phyloP scores from a whole-genome alignment of 106 monocot genomes.

The Xerophyta viscosa region DNA sequence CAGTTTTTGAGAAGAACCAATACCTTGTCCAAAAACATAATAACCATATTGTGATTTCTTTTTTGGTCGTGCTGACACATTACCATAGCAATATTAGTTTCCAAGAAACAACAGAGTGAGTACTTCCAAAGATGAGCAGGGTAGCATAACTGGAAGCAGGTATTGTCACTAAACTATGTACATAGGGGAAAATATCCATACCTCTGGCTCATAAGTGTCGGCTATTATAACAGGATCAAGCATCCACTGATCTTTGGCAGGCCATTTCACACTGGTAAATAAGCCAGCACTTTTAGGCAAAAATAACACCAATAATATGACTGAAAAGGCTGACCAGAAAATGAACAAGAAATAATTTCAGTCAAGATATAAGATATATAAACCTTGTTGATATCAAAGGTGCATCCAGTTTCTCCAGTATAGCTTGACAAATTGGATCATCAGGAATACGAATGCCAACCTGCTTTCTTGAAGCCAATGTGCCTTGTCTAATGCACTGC shows the following conservation, averaged over 20 bases:
- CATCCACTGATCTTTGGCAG: constrained; percentile 70
- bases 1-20: too few relatives aligned
- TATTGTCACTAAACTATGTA: too few relatives aligned
- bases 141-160: too few relatives aligned
- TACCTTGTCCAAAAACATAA: too few relatives aligned
- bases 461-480: constrained; percentile 51
- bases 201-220: constrained; percentile 80
- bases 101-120: too few relatives aligned
- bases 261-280: constrained; percentile 75
- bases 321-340: background rate
- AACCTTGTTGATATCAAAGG: constrained; percentile 93
- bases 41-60: too few relatives aligned
- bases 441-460: constrained; percentile 90
- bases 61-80: too few relatives aligned
- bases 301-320: background rate
- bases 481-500: constrained; percentile 70
- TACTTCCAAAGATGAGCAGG: too few relatives aligned
- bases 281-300: background rate
- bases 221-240: constrained; percentile 83
- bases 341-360: background rate
- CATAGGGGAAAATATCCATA: constrained; percentile 15
- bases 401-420: constrained; percentile 65
- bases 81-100: too few relatives aligned
- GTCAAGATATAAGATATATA: constrained; percentile 2
- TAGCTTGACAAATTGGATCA: constrained; percentile 76